Conservation (phyloP, 1,284 basidiomycete species). For the Malassezia obtusa region DNA sequence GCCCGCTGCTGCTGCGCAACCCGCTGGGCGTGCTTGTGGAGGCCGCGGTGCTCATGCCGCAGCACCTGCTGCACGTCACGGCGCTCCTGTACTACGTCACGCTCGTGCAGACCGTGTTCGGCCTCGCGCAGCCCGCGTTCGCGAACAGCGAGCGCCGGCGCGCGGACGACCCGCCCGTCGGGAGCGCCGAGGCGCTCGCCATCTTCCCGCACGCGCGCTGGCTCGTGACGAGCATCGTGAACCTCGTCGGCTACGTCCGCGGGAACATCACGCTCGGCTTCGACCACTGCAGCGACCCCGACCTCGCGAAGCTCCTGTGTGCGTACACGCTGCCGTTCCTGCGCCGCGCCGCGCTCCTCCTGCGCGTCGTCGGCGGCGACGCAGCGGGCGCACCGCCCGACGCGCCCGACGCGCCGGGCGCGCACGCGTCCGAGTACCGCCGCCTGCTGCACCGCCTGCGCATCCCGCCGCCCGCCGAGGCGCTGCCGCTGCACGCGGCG, state of each 20-base stretch:
- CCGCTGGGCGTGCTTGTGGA: constrained; percentile 44
- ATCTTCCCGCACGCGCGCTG: constrained; percentile 45
- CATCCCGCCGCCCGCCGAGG: constrained; percentile 33
- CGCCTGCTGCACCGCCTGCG: constrained; percentile 28
- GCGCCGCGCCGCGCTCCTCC: constrained; percentile 77
- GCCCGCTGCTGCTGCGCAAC: constrained; percentile 39
- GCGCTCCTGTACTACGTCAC: constrained; percentile 45
- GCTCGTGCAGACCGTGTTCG: constrained; percentile 44
- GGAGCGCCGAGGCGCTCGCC: constrained; percentile 17
- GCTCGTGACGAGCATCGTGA: constrained; percentile 43
- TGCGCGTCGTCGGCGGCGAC: constrained; percentile 56
- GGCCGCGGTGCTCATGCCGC: constrained; percentile 36
- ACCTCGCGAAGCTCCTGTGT: constrained; percentile 72
- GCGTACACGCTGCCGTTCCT: constrained; percentile 85
- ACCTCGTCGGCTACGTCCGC: constrained; percentile 43
- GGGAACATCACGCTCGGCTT: constrained; percentile 47
- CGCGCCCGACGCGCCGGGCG: neutral
- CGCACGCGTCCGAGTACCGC: constrained; percentile 27
- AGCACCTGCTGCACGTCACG: constrained; percentile 37
- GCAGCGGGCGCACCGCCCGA: neutral
- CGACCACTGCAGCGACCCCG: constrained; percentile 40
- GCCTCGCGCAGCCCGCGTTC: constrained; percentile 42
- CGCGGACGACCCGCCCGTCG: neutral
- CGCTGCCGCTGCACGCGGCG: constrained; percentile 32
- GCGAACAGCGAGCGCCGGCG: neutral